A percentile compares a stretch with the other conserved stretches of the same genome.
Conservation (phyloP, 306 rosid species). For the Lathyrus aphaca region DNA sequence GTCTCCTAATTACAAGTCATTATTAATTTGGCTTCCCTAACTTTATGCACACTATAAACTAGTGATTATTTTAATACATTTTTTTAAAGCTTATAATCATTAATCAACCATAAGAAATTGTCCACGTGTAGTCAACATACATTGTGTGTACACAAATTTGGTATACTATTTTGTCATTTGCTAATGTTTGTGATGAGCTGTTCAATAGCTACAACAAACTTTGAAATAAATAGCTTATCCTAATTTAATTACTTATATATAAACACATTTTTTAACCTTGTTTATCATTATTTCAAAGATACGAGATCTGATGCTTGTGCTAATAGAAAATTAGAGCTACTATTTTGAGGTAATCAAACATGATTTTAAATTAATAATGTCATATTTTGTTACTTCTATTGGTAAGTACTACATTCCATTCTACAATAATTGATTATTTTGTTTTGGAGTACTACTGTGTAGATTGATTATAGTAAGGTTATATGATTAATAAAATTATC, state of each 20-base stretch:
- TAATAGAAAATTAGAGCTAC: slow-evolving; percentile 19
- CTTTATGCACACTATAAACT: slow-evolving; percentile 15
- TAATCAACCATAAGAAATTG: slow-evolving; percentile 37
- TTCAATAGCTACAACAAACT: slow-evolving; percentile 59
- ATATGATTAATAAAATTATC: neutral
- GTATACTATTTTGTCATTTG: slow-evolving; percentile 44
- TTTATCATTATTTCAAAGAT: slow-evolving; percentile 49
- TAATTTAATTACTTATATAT: slow-evolving; percentile 34
- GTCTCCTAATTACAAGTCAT: neutral
- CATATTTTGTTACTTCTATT: slow-evolving; percentile 14
- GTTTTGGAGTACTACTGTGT: neutral
- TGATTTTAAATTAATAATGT: neutral
- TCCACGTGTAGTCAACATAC: slow-evolving; percentile 44
- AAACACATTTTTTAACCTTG: slow-evolving; percentile 24
- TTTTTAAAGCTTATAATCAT: slow-evolving; percentile 13
- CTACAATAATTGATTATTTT: neutral
- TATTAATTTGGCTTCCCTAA: neutral
- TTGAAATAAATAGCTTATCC: slow-evolving; percentile 49
- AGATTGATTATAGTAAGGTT: neutral
- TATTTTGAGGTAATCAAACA: slow-evolving; percentile 37
- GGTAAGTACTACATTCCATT: slow-evolving; percentile 29
- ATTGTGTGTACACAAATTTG: slow-evolving; percentile 41
- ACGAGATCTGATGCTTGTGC: slow-evolving; percentile 58
- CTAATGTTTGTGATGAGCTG: slow-evolving; percentile 51
- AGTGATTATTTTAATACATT: slow-evolving; percentile 1